phyloP scores from a whole-genome alignment of 371 early-diverging fungal species.

The Mortierella sp. region DNA sequence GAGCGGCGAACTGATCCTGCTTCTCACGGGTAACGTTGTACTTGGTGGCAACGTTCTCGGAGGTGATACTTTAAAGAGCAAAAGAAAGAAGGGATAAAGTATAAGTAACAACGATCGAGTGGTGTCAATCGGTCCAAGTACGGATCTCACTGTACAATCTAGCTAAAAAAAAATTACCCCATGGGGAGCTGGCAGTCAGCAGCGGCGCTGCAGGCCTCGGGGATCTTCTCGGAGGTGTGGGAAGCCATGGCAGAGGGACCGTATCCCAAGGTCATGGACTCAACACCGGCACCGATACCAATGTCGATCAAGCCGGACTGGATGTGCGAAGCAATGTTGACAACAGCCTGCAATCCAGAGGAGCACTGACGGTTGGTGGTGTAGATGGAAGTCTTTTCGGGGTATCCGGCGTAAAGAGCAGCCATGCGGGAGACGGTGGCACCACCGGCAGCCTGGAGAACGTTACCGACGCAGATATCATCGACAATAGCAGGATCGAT shows the following conservation, averaged over 20 bases:
- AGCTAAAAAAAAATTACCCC: constrained; percentile 69
- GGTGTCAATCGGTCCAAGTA: background rate
- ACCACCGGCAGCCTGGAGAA: constrained; percentile 94
- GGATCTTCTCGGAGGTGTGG: constrained; percentile 81
- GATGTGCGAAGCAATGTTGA: constrained; percentile 92
- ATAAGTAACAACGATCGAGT: background rate
- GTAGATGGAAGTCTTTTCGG: constrained; percentile 84
- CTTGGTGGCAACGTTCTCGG: constrained; percentile 96
- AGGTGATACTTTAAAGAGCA: constrained; percentile 76
- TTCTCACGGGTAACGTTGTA: constrained; percentile 85
- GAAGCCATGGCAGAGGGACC: constrained; percentile 83
- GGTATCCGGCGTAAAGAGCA: constrained; percentile 94
- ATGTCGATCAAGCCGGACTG: constrained; percentile 93
- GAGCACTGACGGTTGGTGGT: constrained; percentile 99
- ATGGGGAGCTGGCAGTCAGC: constrained; percentile 91
- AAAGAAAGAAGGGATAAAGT: background rate
- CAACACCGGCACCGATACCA: constrained; percentile 98
- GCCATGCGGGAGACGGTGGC: constrained; percentile 97
- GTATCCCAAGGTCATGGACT: constrained; percentile 96
- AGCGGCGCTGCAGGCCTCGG: constrained; percentile 74
- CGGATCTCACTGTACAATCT: constrained; percentile 11
- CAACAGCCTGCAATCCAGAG: constrained; percentile 96
- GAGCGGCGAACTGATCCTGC: constrained; percentile 93
- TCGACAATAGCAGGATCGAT: constrained; percentile 93
- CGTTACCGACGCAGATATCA: constrained; percentile 96